Conservation (phyloP, 2,329 filamentous ascomycete species). For the Aspergillus pseudonomiae region DNA sequence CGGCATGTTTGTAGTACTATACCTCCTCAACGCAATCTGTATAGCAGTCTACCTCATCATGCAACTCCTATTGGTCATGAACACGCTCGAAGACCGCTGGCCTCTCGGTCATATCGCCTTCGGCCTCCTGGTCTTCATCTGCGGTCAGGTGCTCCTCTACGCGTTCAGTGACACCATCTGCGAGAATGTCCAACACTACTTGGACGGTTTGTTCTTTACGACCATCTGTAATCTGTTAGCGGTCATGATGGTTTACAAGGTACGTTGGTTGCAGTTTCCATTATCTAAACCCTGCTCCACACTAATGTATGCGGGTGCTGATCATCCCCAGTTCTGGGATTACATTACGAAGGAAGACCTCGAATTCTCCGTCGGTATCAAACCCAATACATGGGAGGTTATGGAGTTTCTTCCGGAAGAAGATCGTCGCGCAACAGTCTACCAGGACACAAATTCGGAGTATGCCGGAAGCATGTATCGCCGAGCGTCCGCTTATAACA, state of each 20-base stretch:
- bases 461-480: constrained; percentile 50
- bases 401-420: constrained; percentile 87
- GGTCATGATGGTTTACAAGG: constrained; percentile 99
- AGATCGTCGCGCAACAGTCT: constrained; percentile 72
- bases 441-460: constrained; percentile 60
- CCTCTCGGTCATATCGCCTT: constrained; percentile 89
- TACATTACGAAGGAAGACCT: constrained; percentile 98
- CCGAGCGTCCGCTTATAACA: constrained; percentile 41
- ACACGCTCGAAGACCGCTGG: constrained; percentile 94
- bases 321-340: constrained; percentile 80
- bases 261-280: constrained; percentile 38
- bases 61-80: constrained; percentile 84
- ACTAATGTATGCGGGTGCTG: constrained; percentile 32
- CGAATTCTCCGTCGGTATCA: constrained; percentile 94
- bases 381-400: constrained; percentile 97
- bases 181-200: constrained; percentile 80
- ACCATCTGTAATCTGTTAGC: constrained; percentile 90
- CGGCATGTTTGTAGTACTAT: constrained; percentile 87
- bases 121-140: constrained; percentile 86
- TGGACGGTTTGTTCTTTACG: constrained; percentile 92
- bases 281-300: background rate
- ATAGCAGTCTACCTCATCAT: constrained; percentile 82
- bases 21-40: constrained; percentile 86
- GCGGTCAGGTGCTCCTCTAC: constrained; percentile 91
- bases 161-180: constrained; percentile 86